Conservation (phyloP, 106 monocot genomes). For the Allium fistulosum region DNA sequence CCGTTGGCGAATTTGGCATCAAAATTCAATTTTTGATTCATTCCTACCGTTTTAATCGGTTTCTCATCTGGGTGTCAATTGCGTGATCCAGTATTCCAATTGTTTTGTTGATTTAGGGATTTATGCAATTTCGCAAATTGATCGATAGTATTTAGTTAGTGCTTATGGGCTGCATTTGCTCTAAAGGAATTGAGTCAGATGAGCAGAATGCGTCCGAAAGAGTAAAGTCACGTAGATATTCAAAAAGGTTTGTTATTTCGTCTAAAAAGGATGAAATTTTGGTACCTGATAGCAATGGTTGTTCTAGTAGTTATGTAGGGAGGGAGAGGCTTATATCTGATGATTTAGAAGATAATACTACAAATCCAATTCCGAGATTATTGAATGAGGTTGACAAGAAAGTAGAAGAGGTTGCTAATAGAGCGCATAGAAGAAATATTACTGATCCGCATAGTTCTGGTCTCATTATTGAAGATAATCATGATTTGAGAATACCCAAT, state of each 20-base stretch:
- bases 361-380: neutral
- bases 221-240: no score
- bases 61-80: no score
- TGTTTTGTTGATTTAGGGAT: no score
- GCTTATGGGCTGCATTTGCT: no score
- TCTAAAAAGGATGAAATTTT: constrained; percentile 4
- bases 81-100: no score
- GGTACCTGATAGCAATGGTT: neutral
- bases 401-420: neutral
- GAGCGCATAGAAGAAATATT: neutral
- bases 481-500: neutral
- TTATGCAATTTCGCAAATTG: no score
- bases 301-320: neutral
- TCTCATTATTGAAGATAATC: neutral
- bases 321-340: neutral
- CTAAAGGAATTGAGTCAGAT: no score
- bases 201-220: no score
- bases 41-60: no score
- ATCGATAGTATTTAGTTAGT: no score
- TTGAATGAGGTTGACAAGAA: constrained; percentile 8
- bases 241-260: neutral
- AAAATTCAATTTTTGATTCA: no score
- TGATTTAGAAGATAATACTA: neutral
- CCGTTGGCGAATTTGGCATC: no score
- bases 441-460: constrained; percentile 6